A percentile compares a stretch with the other conserved stretches of the same genome.
These are phyloP conservation scores for Annulohypoxylon moriforme DNA, from an alignment of 495 filamentous ascomycete genomes.

Conservation along the genomic window DNA sequence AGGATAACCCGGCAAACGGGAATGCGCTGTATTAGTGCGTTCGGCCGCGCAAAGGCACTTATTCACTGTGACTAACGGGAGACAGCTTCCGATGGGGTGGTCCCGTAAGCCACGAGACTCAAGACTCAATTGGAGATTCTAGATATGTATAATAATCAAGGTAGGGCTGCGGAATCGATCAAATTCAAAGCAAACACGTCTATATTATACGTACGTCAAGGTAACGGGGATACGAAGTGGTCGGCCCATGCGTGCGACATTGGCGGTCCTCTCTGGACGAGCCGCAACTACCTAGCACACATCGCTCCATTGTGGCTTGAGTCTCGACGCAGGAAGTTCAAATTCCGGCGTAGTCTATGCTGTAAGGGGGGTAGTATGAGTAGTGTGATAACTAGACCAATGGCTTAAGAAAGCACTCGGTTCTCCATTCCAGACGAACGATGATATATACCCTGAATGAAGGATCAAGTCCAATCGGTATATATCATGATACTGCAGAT, in stretches of 20 bases:
- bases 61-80: constrained; percentile 29
- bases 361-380: background rate
- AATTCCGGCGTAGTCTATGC: background rate
- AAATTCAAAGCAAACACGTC: background rate
- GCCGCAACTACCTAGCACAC: background rate
- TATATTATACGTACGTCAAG: background rate
- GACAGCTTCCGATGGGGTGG: constrained; percentile 28
- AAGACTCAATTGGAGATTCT: constrained; percentile 8
- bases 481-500: background rate
- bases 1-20: constrained; percentile 12
- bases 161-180: background rate
- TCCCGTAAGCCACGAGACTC: constrained; percentile 14
- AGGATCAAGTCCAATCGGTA: background rate
- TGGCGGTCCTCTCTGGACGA: background rate
- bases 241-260: background rate
- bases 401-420: background rate
- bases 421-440: constrained; percentile 8
- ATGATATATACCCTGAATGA: constrained; percentile 15
- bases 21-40: constrained; percentile 7
- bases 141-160: background rate
- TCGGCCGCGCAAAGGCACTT: background rate
- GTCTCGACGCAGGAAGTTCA: background rate
- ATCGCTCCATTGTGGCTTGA: constrained; percentile 3
- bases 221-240: background rate
- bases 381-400: background rate